These are phyloP conservation scores for Macrophomina phaseolina DNA, from an alignment of 2,329 filamentous ascomycete genomes.

Conservation along the genomic window DNA sequence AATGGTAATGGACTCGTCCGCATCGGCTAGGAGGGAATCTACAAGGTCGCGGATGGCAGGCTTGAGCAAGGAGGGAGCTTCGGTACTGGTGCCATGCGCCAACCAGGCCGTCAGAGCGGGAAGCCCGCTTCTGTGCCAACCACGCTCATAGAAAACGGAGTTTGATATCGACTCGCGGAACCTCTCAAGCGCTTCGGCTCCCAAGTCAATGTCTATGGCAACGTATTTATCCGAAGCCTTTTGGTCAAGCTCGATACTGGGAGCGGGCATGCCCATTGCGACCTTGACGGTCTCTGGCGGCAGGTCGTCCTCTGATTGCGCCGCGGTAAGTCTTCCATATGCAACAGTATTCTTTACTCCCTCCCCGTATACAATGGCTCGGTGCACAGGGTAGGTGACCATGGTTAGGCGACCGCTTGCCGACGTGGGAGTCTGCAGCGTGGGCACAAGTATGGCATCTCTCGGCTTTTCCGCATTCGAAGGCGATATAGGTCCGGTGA, in stretches of 20 bases:
- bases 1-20: constrained; percentile 57
- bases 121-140: constrained; percentile 76
- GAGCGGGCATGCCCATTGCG: constrained; percentile 63
- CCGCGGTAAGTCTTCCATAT: constrained; percentile 49
- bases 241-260: constrained; percentile 44
- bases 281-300: constrained; percentile 55
- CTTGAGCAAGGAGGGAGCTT: constrained; percentile 59
- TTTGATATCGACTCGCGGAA: constrained; percentile 74
- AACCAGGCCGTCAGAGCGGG: constrained; percentile 72
- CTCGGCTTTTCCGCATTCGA: constrained; percentile 52
- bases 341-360: constrained; percentile 72
- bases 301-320: constrained; percentile 43
- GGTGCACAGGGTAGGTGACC: constrained; percentile 83
- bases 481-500: constrained; percentile 37
- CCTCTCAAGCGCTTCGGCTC: constrained; percentile 65
- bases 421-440: constrained; percentile 70
- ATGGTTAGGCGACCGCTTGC: constrained; percentile 68
- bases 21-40: constrained; percentile 66
- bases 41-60: constrained; percentile 71
- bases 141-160: constrained; percentile 72
- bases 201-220: constrained; percentile 68
- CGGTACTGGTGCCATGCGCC: constrained; percentile 38
- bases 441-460: constrained; percentile 75
- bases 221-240: constrained; percentile 32
- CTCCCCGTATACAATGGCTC: constrained; percentile 74